Percentiles rank a stretch among this genome's conserved stretches.
These are phyloP conservation scores for Mallotus japonicus DNA, from an alignment of 441 rosid species.

Conservation along the genomic window DNA sequence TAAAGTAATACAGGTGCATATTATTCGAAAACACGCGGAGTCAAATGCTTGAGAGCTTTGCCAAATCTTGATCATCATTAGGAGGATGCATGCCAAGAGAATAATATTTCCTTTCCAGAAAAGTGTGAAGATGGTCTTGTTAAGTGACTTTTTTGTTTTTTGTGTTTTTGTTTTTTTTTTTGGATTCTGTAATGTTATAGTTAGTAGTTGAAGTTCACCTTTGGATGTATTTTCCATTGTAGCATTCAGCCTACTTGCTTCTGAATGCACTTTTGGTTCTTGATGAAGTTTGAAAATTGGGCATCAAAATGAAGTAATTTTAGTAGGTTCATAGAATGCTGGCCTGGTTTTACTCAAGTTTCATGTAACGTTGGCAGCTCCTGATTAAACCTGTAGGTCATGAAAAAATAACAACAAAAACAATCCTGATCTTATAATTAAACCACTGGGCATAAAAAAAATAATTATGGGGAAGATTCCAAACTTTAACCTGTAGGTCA, in stretches of 20 bases:
- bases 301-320: too few species aligned
- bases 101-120: background rate
- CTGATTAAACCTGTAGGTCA: too few species aligned
- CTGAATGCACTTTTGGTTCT: background rate
- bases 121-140: background rate
- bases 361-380: too few species aligned
- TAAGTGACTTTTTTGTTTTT: background rate
- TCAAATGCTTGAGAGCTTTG: background rate
- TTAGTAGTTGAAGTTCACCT: background rate
- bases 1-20: constrained; percentile 24
- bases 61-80: background rate
- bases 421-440: too few species aligned
- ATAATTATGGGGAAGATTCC: background rate
- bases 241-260: background rate
- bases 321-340: too few species aligned
- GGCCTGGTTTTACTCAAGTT: background rate
- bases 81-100: background rate
- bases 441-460: too few species aligned
- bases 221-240: background rate
- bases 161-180: too few species aligned
- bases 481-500: background rate
- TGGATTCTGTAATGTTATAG: background rate
- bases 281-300: background rate
- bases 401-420: too few species aligned
- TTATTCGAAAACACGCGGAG: background rate